phyloP scores from a whole-genome alignment of 2,329 filamentous ascomycete genomes.

The Alternaria brassicae region DNA sequence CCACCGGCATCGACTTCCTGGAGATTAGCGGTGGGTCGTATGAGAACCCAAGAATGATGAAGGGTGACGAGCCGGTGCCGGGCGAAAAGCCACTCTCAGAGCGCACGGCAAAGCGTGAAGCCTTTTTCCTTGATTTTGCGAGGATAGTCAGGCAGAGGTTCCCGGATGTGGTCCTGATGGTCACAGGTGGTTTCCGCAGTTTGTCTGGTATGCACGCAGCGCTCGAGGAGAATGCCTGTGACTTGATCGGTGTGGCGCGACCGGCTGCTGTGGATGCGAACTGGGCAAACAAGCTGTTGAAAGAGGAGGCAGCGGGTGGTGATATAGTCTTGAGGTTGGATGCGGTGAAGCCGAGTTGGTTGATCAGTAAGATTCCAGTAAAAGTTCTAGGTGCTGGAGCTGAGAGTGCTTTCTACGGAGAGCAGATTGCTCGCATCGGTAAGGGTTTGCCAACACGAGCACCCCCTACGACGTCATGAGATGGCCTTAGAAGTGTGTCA shows the following conservation, averaged over 20 bases:
- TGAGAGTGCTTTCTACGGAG: conserved; percentile 2
- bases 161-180: conserved; percentile 54
- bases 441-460: conserved; percentile 1
- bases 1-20: conserved; percentile 67
- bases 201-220: conserved; percentile 63
- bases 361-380: conserved; percentile 9
- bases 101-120: conserved; percentile 64
- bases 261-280: conserved; percentile 20
- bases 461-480: background rate
- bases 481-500: background rate
- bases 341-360: conserved; percentile 7
- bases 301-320: conserved; percentile 7
- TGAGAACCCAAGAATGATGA: conserved; percentile 15
- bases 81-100: conserved; percentile 7
- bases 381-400: conserved; percentile 6
- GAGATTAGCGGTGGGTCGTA: conserved; percentile 69
- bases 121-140: conserved; percentile 72
- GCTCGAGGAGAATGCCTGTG: conserved; percentile 49
- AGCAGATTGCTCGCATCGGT: background rate
- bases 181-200: conserved; percentile 66
- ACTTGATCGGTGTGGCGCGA: conserved; percentile 25
- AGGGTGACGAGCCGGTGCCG: conserved; percentile 2
- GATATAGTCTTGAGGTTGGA: conserved; percentile 5
- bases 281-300: conserved; percentile 15
- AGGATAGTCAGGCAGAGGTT: conserved; percentile 55